Conservation (phyloP, 371 early-diverging fungal species). For the Vittaforma corneae region DNA sequence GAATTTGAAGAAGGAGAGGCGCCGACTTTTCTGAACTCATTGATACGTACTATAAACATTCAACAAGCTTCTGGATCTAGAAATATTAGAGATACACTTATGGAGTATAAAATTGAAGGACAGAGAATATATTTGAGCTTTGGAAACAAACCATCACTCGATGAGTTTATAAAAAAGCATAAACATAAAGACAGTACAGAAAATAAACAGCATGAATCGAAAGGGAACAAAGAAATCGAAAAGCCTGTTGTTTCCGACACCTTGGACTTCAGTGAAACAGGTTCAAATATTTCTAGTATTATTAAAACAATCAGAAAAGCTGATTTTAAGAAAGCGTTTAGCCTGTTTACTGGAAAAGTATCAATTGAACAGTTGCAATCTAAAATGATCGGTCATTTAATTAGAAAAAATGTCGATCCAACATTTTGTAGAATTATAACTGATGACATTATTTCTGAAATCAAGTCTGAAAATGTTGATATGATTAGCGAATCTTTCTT, state of each 20-base stretch:
- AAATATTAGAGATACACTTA: constrained; percentile 28
- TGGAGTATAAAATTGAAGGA: constrained; percentile 45
- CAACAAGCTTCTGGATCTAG: constrained; percentile 1
- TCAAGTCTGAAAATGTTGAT: constrained; percentile 33
- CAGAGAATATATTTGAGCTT: constrained; percentile 33
- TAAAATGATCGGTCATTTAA: constrained; percentile 47
- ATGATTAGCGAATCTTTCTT: constrained; percentile 22
- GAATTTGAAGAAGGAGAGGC: constrained; percentile 32
- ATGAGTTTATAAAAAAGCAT: constrained; percentile 12
- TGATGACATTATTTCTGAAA: constrained; percentile 35
- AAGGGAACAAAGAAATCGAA: constrained; percentile 23
- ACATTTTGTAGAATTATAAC: constrained; percentile 38
- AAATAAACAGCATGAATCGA: not conserved
- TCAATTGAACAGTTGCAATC: constrained; percentile 35
- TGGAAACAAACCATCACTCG: not conserved
- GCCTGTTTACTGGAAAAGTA: constrained; percentile 42
- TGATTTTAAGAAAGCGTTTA: constrained; percentile 26
- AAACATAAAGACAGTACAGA: constrained; percentile 1
- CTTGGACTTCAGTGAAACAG: constrained; percentile 17
- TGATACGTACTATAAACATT: constrained; percentile 25
- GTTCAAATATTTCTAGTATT: constrained; percentile 6
- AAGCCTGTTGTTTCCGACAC: constrained; percentile 22
- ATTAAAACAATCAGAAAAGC: constrained; percentile 12
- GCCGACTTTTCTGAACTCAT: constrained; percentile 29
- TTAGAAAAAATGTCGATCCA: constrained; percentile 53